phyloP scores from a whole-genome alignment of 176 grass and related monocot genomes.

The Phyllostachys edulis region DNA sequence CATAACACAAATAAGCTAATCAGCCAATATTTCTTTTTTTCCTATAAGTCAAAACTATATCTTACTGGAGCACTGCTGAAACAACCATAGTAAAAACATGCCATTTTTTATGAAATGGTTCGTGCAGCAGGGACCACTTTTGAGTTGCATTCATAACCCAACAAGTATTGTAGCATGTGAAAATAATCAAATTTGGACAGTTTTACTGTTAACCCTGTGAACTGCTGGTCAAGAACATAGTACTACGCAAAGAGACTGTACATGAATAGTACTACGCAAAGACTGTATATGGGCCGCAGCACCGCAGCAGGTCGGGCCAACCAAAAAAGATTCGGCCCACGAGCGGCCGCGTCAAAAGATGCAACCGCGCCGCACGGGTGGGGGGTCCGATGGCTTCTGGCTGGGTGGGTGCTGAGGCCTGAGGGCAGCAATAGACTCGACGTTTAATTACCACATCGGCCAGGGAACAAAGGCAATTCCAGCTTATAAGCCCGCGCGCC shows the following conservation, averaged over 20 bases:
- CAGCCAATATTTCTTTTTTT: neutral
- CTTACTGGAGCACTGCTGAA: neutral
- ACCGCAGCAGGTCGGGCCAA: too few relatives aligned
- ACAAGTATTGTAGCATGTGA: neutral
- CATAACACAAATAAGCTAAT: neutral
- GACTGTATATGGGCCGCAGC: too few relatives aligned
- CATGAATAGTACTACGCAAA: too few relatives aligned
- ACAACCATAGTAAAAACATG: constrained; percentile 6
- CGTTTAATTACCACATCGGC: neutral
- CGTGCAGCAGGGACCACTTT: neutral
- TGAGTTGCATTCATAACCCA: neutral
- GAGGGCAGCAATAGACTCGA: too few relatives aligned
- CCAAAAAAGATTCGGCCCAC: too few relatives aligned
- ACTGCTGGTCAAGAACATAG: constrained; percentile 16
- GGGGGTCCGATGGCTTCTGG: too few relatives aligned
- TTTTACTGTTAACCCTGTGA: neutral
- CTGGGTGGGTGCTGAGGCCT: too few relatives aligned
- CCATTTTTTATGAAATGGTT: neutral
- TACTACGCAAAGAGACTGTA: neutral
- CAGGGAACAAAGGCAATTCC: fast-evolving
- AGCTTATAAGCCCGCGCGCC: neutral
- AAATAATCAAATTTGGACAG: neutral
- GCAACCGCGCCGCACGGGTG: neutral
- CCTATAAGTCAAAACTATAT: neutral
- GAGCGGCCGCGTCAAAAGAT: neutral